Evolutionary conservation across 2,329 filamentous ascomycete genomes (phyloP).

Genomic region (Taxawa tesnikishii): DNA sequence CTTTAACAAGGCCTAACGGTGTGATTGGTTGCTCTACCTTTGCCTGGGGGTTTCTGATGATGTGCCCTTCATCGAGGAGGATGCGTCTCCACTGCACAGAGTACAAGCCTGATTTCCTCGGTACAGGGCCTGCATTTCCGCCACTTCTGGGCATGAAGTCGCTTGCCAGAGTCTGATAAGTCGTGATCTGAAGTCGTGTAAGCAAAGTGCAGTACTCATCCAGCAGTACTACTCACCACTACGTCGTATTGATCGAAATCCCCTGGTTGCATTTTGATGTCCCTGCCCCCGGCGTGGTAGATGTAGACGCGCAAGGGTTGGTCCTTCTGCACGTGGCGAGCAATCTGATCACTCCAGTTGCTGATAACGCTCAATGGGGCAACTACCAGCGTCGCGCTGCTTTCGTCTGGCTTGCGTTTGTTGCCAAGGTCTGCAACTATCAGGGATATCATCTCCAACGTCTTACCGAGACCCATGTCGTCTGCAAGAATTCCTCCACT

Average conservation of each 20-base stretch:
- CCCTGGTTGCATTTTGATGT: constrained; percentile 34
- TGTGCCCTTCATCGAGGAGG: constrained; percentile 75
- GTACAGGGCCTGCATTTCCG: constrained; percentile 22
- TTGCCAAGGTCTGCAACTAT: constrained; percentile 45
- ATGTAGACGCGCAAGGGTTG: constrained; percentile 53
- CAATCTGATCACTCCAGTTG: constrained; percentile 76
- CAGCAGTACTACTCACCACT: no score
- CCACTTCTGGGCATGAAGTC: constrained; percentile 46
- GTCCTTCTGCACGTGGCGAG: constrained; percentile 55
- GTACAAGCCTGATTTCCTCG: constrained; percentile 40
- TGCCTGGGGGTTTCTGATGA: constrained; percentile 64
- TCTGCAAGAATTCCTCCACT: constrained; percentile 80
- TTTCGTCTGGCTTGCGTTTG: constrained; percentile 6
- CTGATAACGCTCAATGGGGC: constrained; percentile 79
- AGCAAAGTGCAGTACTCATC: no score
- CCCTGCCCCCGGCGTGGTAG: constrained; percentile 57
- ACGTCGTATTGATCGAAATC: constrained; percentile 59
- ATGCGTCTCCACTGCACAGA: constrained; percentile 64
- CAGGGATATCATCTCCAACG: constrained; percentile 71
- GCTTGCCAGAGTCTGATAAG: constrained; percentile 62
- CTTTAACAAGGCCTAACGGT: no score
- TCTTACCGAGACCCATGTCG: constrained; percentile 90
- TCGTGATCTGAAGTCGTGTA: no score
- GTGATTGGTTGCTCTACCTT: no score
- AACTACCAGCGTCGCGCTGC: constrained; percentile 63